Base-by-base conservation (phyloP, 2,329 filamentous ascomycete genomes). In the Karstenula rhodostoma region DNA sequence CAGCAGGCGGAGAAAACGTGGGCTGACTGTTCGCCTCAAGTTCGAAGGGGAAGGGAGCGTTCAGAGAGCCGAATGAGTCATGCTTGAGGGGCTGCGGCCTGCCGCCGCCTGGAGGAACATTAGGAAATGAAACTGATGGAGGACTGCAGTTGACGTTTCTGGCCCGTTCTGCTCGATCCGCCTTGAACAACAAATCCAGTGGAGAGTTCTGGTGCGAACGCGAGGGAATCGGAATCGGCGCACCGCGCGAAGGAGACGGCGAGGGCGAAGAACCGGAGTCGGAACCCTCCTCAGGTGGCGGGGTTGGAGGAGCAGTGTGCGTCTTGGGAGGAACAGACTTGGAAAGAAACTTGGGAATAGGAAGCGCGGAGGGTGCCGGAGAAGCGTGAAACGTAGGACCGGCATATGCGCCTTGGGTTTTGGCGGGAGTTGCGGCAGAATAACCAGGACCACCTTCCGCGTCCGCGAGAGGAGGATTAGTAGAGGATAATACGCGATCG, bases 381-480 rank as follows among this genome's bases (percentile, higher is more conserved):
- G 95, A 98, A 43, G 93, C 92, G 78, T 97, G 94, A 77, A 98
- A 99, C 5, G 93, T 96, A 35, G 94, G 91, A 15, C 94, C 95
- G 42, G 95, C 95, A 79, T 97, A 99, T 48, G 90, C 89, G 62
- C 77, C 69, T 46, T 77, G 73, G n/a, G 66, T 62, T 62, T 77
- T 77, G n/a, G 69, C 65, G 6, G 75, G 75, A 4, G 75, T 77
- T 13, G 69, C 68, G 62, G 68, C 60, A 17, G 62, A 42, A 27
- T 71, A 65, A 40, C 62, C 62, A 1, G 64, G 52, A 37, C 61
- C 63, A 13, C 63, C 52, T 46, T 76, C 74, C 33, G 68, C 69
- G 52, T 75, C 73, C 37, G 73, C 72, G 66, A 73, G 51, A 60
- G 72, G 68, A 55, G 67, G 51, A 35, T 17, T 27, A 29, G 52